Conservation (phyloP, 1,284 basidiomycete species). For the Cystobasidium slooffiae region DNA sequence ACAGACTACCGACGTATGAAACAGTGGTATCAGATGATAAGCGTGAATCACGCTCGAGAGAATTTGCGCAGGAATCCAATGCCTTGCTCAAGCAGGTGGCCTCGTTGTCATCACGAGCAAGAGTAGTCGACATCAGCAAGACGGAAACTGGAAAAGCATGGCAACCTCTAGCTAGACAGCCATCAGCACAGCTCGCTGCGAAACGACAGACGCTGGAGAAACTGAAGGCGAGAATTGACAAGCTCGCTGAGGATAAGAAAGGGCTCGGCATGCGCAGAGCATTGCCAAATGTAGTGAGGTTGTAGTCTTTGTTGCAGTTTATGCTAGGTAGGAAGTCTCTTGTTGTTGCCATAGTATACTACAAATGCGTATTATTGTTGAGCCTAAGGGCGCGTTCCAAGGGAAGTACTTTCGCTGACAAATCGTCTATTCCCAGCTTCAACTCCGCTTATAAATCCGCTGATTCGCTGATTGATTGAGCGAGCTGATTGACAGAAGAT, state of each 20-base stretch:
- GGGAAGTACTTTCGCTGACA: no score
- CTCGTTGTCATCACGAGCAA: constrained; percentile 19
- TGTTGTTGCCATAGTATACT: constrained; percentile 1
- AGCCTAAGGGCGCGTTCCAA: no score
- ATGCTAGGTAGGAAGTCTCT: not conserved
- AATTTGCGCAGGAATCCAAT: constrained; percentile 22
- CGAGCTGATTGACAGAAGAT: no score
- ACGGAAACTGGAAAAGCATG: constrained; percentile 20
- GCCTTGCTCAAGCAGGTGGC: constrained; percentile 37
- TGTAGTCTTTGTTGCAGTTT: not conserved
- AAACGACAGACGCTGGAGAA: constrained; percentile 30
- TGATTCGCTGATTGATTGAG: no score
- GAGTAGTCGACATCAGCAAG: constrained; percentile 33
- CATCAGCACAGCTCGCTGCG: constrained; percentile 34
- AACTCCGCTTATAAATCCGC: no score
- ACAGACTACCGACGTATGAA: constrained; percentile 66
- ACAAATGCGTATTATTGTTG: not conserved
- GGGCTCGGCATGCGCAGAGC: not conserved
- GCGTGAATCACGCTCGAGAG: constrained; percentile 1
- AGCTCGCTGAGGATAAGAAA: constrained; percentile 22
- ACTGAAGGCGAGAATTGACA: constrained; percentile 37
- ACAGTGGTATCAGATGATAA: constrained; percentile 10
- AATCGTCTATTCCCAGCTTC: no score
- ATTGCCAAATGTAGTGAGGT: constrained; percentile 1
- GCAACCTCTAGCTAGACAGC: constrained; percentile 27